A percentile compares a stretch with the other conserved stretches of the same genome.
Conservation (phyloP, 345 rosid species). For the Reutealis trisperma region DNA sequence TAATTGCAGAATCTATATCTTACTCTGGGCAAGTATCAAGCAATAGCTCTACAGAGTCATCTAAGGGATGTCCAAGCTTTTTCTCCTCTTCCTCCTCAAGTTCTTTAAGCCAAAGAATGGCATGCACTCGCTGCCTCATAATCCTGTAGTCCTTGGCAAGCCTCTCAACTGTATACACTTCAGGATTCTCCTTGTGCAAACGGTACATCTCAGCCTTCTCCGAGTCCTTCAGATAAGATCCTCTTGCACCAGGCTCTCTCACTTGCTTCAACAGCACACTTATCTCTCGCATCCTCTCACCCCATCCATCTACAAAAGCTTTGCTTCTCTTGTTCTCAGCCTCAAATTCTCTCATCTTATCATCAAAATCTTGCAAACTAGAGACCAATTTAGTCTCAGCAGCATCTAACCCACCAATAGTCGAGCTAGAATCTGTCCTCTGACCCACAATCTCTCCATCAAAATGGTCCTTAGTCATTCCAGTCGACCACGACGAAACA, state of each 20-base stretch:
- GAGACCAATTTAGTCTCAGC: constrained; percentile 35
- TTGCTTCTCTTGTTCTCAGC: constrained; percentile 44
- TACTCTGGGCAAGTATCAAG: constrained; percentile 91
- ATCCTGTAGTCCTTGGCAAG: constrained; percentile 92
- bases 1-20: constrained; percentile 23
- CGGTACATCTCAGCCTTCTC: constrained; percentile 98
- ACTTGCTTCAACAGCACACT: constrained; percentile 71
- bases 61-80: constrained; percentile 80
- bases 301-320: constrained; percentile 63
- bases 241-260: constrained; percentile 87
- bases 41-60: constrained; percentile 84
- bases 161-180: constrained; percentile 70
- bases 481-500: constrained; percentile 84
- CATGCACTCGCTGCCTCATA: constrained; percentile 96
- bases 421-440: constrained; percentile 23
- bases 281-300: constrained; percentile 50
- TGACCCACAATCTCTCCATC: constrained; percentile 63
- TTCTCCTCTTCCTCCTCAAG: constrained; percentile 91
- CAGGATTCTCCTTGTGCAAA: constrained; percentile 82
- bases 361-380: constrained; percentile 55
- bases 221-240: constrained; percentile 81
- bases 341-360: constrained; percentile 45
- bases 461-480: constrained; percentile 88
- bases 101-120: constrained; percentile 92
- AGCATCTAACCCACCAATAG: constrained; percentile 23